Evolutionary conservation across 805 yeast genomes (phyloP).

Genomic region (Sporopachydermia lactativora): DNA sequence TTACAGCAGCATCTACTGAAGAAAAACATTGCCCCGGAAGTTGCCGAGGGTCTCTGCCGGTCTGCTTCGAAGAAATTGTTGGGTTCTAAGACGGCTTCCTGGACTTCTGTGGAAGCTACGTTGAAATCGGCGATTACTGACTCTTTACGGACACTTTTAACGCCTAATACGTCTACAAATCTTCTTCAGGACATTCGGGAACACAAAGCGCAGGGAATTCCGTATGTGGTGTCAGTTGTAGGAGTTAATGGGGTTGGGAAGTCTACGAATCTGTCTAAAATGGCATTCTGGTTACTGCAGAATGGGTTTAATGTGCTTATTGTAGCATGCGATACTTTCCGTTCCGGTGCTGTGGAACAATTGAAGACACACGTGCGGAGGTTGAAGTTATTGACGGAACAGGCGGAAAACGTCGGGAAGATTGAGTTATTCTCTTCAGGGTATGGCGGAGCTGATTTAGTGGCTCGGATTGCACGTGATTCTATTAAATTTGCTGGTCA

Average conservation of each 20-base stretch:
- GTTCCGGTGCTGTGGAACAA: constrained; percentile 99
- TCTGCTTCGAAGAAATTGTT: constrained; percentile 56
- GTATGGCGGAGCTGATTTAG: constrained; percentile 90
- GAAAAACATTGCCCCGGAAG: constrained; percentile 86
- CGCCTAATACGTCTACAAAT: constrained; percentile 87
- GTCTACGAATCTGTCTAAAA: constrained; percentile 85
- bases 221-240: constrained; percentile 92
- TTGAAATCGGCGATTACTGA: constrained; percentile 51
- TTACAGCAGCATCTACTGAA: constrained; percentile 66
- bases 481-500: constrained; percentile 71
- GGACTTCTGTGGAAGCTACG: constrained; percentile 62
- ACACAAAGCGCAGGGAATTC: constrained; percentile 29
- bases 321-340: constrained; percentile 95
- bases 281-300: constrained; percentile 91
- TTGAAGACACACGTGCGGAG: constrained; percentile 86
- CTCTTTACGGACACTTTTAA: constrained; percentile 51
- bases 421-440: constrained; percentile 89
- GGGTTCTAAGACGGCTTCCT: constrained; percentile 58
- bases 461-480: constrained; percentile 82
- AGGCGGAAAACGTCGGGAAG: constrained; percentile 26
- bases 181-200: constrained; percentile 65
- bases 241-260: constrained; percentile 98
- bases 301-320: constrained; percentile 76
- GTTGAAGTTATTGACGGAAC: constrained; percentile 49
- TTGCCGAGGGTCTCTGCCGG: constrained; percentile 57